Base-by-base conservation (phyloP, 2,329 filamentous ascomycete species). In the Colletotrichum acutatum region DNA sequence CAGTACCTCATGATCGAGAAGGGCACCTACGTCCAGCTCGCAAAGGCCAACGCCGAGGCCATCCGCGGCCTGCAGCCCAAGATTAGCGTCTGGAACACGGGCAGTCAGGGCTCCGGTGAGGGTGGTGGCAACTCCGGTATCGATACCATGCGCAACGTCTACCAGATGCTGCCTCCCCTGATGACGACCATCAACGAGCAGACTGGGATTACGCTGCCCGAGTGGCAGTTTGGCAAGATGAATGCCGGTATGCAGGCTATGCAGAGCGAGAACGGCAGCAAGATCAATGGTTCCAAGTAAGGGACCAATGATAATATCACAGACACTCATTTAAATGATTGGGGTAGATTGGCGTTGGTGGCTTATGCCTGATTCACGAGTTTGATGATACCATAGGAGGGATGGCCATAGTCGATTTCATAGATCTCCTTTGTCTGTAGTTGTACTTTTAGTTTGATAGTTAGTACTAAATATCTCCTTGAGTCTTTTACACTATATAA, bases 81-180 rank as follows among this genome's bases (percentile, higher is more conserved):
- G 91, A 97, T 97, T 84, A 95, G 92, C 74, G 91, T 96, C 30
- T 97, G 94, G 95, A 97, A 94, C 80, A 97, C 94, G 9, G 93
- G 93, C 56, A 81, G 83, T 61, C 84, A 88, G 63, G 86, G 81
- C 22, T n/a, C 19, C 3, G 84, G 83, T 12, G 79, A 80, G 19
- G 83, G 80, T 16, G 84, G 79, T 54, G 83, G 82, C 30, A 81
- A 82, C 53, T 67, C 74, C 2, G 80, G 82, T 54, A 84, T 89
- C 68, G 91, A 94, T 71, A 88, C 92, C 4, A 92, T 97, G 83
- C 88, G 94, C 76, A 95, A 96, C 77, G 88, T 97, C 49, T 95
- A 97, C 84, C 94, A 97, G 86, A 93, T 91, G 80, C 85, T 97
- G 74, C 95, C 95, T 46, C 95, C 95, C 5, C 86, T 97, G 24